Evolutionary conservation across 352 stramenopile genomes (phyloP).

Genomic region (Aphanomyces euteiches): DNA sequence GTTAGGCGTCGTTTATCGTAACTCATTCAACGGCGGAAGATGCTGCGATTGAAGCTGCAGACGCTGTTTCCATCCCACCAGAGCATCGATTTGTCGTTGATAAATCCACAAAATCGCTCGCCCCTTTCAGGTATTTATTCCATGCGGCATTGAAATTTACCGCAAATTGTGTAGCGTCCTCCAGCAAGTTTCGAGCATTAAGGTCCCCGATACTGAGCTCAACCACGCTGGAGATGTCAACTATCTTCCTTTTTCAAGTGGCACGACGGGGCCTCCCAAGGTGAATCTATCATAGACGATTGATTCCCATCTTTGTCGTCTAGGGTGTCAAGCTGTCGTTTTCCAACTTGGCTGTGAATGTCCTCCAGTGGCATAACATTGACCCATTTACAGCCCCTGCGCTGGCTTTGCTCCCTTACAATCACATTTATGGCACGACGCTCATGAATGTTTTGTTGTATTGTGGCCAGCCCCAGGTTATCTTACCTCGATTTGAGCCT

Average conservation of each 20-base stretch:
- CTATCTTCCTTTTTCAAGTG: conserved; percentile 90
- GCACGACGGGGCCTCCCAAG: conserved; percentile 91
- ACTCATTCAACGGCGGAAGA: conserved; percentile 37
- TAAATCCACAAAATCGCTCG: too few relatives aligned
- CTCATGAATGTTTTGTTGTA: conserved; percentile 79
- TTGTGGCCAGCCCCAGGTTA: conserved; percentile 76
- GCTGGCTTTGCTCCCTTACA: conserved; percentile 87
- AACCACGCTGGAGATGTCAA: conserved; percentile 27
- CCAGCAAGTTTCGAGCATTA: conserved; percentile 32
- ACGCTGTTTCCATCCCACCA: not conserved
- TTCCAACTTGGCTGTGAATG: conserved; percentile 86
- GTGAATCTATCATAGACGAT: conserved; percentile 26
- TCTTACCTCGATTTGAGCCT: conserved; percentile 88
- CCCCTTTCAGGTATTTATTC: not conserved
- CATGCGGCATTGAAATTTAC: not conserved
- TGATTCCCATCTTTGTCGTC: not conserved
- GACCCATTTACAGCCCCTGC: conserved; percentile 54
- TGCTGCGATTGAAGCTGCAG: conserved; percentile 34
- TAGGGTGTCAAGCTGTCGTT: conserved; percentile 87
- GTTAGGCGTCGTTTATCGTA: conserved; percentile 37
- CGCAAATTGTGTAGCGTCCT: not conserved
- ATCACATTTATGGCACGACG: conserved; percentile 93
- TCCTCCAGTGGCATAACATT: conserved; percentile 73
- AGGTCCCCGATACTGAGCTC: not conserved
- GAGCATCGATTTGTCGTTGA: conserved; percentile 2